Percentiles rank a stretch among this genome's conserved stretches.
phyloP scores from a whole-genome alignment of 257 asterid species.

The Solanum ossicruentum region DNA sequence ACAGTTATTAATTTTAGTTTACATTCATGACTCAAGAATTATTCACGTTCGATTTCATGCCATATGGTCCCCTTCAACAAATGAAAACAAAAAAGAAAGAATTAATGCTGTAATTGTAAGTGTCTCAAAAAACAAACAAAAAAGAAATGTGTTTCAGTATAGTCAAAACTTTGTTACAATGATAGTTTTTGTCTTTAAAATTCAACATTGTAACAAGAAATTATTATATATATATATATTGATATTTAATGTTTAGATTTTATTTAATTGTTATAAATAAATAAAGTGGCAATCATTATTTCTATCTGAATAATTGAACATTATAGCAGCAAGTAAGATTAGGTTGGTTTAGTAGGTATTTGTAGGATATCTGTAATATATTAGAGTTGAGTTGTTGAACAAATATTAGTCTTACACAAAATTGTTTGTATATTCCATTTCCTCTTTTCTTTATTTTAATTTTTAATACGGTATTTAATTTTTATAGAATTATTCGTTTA shows the following conservation, averaged over 20 bases:
- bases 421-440: not conserved
- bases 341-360: not conserved
- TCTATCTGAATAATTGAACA: not conserved
- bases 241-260: too few species aligned
- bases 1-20: not conserved
- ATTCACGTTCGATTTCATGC: not conserved
- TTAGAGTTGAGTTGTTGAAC: not conserved
- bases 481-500: rapidly evolving
- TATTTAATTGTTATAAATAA: too few species aligned
- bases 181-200: too few species aligned
- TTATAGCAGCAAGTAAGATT: not conserved
- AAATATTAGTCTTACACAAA: not conserved
- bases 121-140: not conserved
- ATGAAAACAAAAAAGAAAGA: not conserved
- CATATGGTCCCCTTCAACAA: not conserved
- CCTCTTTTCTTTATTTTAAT: not conserved
- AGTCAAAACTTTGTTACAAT: too few species aligned
- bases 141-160: too few species aligned
- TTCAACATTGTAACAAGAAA: too few species aligned
- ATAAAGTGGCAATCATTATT: not conserved
- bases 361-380: conserved; percentile 2
- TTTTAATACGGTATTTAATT: not conserved
- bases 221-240: too few species aligned
- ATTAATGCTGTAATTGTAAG: not conserved
- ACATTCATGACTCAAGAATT: not conserved